These are phyloP conservation scores for Polychaeton citri DNA, from an alignment of 2,329 filamentous ascomycete genomes.

Conservation along the genomic window DNA sequence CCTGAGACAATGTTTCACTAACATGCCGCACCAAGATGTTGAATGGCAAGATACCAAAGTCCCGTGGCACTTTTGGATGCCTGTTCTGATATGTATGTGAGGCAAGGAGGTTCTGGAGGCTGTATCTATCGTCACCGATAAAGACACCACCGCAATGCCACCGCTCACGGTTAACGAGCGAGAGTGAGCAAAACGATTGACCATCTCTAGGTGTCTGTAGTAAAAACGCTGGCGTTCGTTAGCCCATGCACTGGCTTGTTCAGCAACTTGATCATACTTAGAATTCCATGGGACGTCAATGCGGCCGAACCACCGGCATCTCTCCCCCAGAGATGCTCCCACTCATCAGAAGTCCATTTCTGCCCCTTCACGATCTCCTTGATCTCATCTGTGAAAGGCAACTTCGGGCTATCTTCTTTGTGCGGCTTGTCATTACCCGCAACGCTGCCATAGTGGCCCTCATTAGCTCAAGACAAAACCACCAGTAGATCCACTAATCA, in stretches of 20 bases:
- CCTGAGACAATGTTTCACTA: conserved; percentile 17
- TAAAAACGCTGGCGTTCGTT: conserved; percentile 12
- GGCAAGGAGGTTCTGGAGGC: conserved; percentile 14
- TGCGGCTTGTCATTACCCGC: neutral
- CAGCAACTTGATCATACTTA: conserved; percentile 10
- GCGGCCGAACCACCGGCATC: conserved; percentile 20
- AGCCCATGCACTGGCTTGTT: neutral
- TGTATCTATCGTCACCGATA: conserved; percentile 16
- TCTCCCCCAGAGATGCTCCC: conserved; percentile 20
- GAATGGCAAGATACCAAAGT: conserved; percentile 21
- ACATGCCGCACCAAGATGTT: conserved; percentile 18
- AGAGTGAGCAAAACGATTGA: conserved; percentile 20
- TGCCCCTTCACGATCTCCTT: conserved; percentile 14
- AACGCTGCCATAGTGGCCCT: neutral
- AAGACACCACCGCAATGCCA: conserved; percentile 19
- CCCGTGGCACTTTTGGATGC: conserved; percentile 20
- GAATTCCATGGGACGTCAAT: conserved; percentile 16
- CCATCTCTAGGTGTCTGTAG: conserved; percentile 22
- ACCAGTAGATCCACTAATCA: too few relatives aligned
- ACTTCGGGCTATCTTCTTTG: conserved; percentile 14
- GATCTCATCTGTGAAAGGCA: conserved; percentile 15
- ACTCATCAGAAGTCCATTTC: conserved; percentile 21
- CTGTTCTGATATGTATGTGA: conserved; percentile 17
- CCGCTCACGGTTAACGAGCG: conserved; percentile 19
- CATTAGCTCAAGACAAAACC: too few relatives aligned